These are phyloP conservation scores for Bruguiera sexangula DNA, from an alignment of 345 rosid species.

Conservation along the genomic window DNA sequence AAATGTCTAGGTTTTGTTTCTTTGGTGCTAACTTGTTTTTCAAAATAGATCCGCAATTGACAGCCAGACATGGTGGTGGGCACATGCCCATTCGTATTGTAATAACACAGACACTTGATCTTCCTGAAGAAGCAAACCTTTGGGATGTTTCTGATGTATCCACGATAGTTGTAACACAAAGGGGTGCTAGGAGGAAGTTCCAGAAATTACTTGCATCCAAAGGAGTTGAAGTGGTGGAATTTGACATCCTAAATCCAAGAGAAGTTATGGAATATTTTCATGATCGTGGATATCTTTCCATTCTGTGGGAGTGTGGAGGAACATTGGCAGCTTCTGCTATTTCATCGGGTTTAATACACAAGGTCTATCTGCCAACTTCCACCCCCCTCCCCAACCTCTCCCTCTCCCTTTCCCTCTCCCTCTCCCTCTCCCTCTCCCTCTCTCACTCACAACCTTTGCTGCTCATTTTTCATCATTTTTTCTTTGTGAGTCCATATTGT, in stretches of 20 bases:
- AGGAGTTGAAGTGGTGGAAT: conserved; percentile 95
- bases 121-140: conserved; percentile 82
- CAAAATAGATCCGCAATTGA: conserved; percentile 70
- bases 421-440: not conserved
- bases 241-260: conserved; percentile 87
- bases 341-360: conserved; percentile 83
- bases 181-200: conserved; percentile 85
- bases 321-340: conserved; percentile 89
- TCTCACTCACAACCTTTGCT: not conserved
- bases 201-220: conserved; percentile 77
- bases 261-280: conserved; percentile 95
- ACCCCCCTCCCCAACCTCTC: not conserved
- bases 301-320: conserved; percentile 97
- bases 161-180: conserved; percentile 82
- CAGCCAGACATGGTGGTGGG: conserved; percentile 88
- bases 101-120: conserved; percentile 74
- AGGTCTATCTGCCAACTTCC: conserved; percentile 38
- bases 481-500: not conserved
- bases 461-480: not conserved
- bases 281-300: conserved; percentile 84
- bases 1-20: conserved; percentile 2
- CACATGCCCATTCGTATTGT: conserved; percentile 84
- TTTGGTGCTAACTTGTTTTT: conserved; percentile 3
- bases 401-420: not conserved
- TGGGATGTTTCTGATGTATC: conserved; percentile 84